Base-by-base conservation (phyloP, 2,329 filamentous ascomycete species). In the Cytospora mali region DNA sequence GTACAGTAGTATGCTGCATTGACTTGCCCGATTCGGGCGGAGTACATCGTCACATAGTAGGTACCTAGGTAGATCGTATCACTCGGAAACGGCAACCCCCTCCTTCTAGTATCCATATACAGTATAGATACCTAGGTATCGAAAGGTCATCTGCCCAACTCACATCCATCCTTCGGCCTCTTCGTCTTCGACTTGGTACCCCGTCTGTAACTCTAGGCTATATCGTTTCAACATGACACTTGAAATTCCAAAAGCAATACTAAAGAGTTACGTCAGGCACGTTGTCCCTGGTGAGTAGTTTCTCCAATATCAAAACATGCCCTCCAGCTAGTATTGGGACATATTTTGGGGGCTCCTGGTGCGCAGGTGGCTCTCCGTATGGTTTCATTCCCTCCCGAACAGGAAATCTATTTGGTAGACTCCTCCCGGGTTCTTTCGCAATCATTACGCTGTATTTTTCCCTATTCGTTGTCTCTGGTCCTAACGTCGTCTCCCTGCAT, bases 261-360 rank as follows among this genome's bases (percentile, higher is more conserved):
- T 65, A 21, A 54, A 54, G 48, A 63, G 53, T 25, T 60, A 39
- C 49, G 48, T 51, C 16, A 57, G 50, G 31, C 61, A 65, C 29
- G 53, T 63, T 18, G 61, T 65, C 9, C 53, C 64, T 28, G 64
- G 64, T 61, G 49, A 42, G 64, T 53, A 42, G 64, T 53, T 18
- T 16, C 25, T 9, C n/a, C 27, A 33, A 18, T 14, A 25, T 27
- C 4, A 31, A 53, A 21, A 33, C 25, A 16, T n/a, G n/a, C n/a
- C n/a, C n/a, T n/a, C n/a, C n/a, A n/a, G n/a, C n/a, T n/a, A n/a
- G 31, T 6, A 23, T 6, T n/a, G 14, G n/a, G 4, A 18, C n/a
- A 23, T 46, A 46, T 46, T 10, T 2, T 10, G 35, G 23, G 7
- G 7, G 5, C n/a, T n/a, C 6, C n/a, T n/a, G n/a, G n/a, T n/a